These are phyloP conservation scores for Colletotrichum sp. DNA, from an alignment of 2,329 filamentous ascomycete genomes.

Conservation along the genomic window DNA sequence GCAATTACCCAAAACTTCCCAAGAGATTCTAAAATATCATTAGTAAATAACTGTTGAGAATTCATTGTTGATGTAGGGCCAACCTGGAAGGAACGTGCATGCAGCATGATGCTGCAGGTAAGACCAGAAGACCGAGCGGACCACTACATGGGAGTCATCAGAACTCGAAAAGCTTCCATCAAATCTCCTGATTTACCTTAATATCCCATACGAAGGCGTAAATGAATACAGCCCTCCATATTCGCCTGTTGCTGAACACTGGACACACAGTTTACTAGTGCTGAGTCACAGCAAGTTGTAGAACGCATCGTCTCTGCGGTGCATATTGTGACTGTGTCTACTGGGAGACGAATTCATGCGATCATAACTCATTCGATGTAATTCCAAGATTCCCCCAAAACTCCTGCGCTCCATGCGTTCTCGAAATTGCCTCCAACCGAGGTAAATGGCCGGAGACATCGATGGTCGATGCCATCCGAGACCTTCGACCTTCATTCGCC, in stretches of 20 bases:
- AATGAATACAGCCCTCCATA: not conserved
- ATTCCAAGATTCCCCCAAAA: not conserved
- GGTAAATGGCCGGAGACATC: not conserved
- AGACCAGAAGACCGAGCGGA: not conserved
- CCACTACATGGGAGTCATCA: not conserved
- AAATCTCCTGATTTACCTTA: not conserved
- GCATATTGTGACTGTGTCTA: not conserved
- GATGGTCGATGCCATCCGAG: not conserved
- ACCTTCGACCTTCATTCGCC: not conserved
- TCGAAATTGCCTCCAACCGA: not conserved
- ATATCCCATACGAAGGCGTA: not conserved
- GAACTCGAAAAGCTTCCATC: not conserved
- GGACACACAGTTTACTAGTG: not conserved
- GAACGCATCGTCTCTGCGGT: not conserved
- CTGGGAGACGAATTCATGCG: not conserved
- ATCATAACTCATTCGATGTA: not conserved
- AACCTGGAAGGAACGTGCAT: not conserved
- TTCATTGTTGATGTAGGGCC: not conserved
- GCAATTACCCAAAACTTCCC: fast-evolving
- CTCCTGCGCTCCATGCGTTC: not conserved
- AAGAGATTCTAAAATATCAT: fast-evolving
- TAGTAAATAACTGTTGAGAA: not conserved
- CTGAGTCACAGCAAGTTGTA: not conserved
- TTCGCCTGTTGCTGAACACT: fast-evolving
- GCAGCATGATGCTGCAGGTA: not conserved